Evolutionary conservation across 129 eudicot genomes (phyloP).

Genomic region (Flaveria sonorensis): DNA sequence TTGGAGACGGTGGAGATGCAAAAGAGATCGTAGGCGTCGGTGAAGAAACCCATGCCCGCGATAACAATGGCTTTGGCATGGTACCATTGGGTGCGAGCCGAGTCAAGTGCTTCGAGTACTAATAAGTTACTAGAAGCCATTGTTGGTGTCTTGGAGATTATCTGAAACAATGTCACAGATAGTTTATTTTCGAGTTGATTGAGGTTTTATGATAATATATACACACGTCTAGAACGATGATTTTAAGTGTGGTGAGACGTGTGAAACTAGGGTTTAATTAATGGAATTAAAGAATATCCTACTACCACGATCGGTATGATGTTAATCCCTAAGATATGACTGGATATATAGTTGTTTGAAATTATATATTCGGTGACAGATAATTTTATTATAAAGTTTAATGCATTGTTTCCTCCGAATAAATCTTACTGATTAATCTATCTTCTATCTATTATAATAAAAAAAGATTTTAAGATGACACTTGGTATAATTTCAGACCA

Average conservation of each 20-base stretch:
- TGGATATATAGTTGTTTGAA: background rate
- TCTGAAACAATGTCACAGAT: background rate
- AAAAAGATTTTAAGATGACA: too few relatives aligned
- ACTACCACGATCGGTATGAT: background rate
- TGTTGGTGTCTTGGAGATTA: background rate
- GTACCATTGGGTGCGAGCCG: conserved; percentile 60
- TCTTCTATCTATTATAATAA: too few relatives aligned
- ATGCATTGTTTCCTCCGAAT: background rate
- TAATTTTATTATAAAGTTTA: background rate
- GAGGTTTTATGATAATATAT: conserved; percentile 9
- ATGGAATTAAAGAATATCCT: conserved; percentile 12
- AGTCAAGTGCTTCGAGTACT: conserved; percentile 48
- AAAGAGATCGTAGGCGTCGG: conserved; percentile 62
- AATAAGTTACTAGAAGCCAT: conserved; percentile 45
- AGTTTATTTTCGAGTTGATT: conserved; percentile 1
- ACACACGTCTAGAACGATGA: background rate
- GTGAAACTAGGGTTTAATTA: background rate
- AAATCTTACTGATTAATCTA: conserved; percentile 4
- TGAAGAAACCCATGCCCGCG: conserved; percentile 65
- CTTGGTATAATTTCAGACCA: too few relatives aligned
- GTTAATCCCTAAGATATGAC: background rate
- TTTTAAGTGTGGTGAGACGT: background rate
- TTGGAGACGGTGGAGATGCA: conserved; percentile 54
- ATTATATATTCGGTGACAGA: background rate
- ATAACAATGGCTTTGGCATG: conserved; percentile 51